Base-by-base conservation (phyloP, 192 early-diverging fungal species). In the Glomus cerebriforme region DNA sequence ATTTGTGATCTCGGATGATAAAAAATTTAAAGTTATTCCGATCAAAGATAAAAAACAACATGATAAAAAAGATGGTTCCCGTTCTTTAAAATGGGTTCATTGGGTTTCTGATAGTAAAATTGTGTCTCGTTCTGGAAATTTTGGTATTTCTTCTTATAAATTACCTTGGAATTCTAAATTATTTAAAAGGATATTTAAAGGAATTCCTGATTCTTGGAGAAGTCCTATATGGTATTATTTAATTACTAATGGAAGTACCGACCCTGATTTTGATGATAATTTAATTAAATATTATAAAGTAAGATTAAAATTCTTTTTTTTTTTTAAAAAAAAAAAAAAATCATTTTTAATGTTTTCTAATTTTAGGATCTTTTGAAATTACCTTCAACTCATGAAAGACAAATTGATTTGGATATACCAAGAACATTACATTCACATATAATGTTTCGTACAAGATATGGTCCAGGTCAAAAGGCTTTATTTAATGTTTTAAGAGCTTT, bases 401-500 rank as follows among this genome's bases (percentile, higher is more conserved):
- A 90, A 63, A 90, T 90, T 78, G 89, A 90, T 81, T 80, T 90
- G 17, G 89, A 90, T 79, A 85, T 90, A 22, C 89, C 89, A 66
- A 70, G 89, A 70, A 88, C 89, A 24, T 86, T 87, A 81, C 83
- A 86, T 67, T 84, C 82, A 8, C 89, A 90, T 77, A 88, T 90
- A 45, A 87, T 90, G 89, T 88, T 90, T 76, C 82, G 83, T 60
- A 81, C 83, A 35, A 86, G 89, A n/a, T 90, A 85, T 82, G 89
- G 89, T 45, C 83, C 82, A 66, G 89, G 89, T 12, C 95, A 96
- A 85, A 88, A 90, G 68, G 79, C 86, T n/a, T 83, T 96, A 58
- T 94, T 94, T 77, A 92, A 95, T 77, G 89, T 96, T 2, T 75
- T 95, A 27, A 89, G 92, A 72, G 93, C 94, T 3, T 95, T 95